Conservation (phyloP, 176 grass and related monocot species). For the Eragrostis nindensis region DNA sequence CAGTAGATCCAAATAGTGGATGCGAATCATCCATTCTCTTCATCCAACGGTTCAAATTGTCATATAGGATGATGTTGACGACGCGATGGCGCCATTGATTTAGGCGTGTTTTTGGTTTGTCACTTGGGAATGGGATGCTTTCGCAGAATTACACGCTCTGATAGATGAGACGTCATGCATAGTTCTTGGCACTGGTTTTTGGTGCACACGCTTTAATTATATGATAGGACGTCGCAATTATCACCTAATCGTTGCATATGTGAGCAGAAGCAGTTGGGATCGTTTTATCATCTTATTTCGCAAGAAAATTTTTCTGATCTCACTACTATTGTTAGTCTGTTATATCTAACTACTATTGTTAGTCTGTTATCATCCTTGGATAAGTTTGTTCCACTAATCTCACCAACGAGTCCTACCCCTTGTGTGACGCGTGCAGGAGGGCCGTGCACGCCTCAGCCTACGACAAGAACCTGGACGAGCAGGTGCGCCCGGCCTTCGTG, state of each 20-base stretch:
- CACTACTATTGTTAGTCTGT: background rate
- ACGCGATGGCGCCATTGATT: background rate
- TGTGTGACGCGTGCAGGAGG: constrained; percentile 43
- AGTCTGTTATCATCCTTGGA: background rate
- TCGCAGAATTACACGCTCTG: background rate
- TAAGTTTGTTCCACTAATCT: background rate
- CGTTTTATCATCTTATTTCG: background rate
- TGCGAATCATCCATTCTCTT: too few relatives aligned
- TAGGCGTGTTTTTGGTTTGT: too few relatives aligned
- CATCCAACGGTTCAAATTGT: too few relatives aligned
- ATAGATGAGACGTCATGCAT: background rate
- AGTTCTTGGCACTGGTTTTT: too few relatives aligned
- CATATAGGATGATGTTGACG: too few relatives aligned
- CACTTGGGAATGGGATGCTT: background rate
- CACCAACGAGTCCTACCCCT: too few relatives aligned
- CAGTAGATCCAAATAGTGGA: too few relatives aligned
- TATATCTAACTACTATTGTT: too few relatives aligned
- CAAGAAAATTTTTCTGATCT: background rate
- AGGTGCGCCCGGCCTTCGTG: constrained; percentile 68
- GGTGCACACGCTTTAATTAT: background rate
- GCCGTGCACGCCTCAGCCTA: constrained; percentile 73
- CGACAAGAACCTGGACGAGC: constrained; percentile 97
- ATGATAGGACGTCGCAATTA: background rate
- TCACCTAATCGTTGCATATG: background rate
- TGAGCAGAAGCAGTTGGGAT: background rate